These are phyloP conservation scores for Penicillium manginii DNA, from an alignment of 495 filamentous ascomycete species.

Conservation along the genomic window DNA sequence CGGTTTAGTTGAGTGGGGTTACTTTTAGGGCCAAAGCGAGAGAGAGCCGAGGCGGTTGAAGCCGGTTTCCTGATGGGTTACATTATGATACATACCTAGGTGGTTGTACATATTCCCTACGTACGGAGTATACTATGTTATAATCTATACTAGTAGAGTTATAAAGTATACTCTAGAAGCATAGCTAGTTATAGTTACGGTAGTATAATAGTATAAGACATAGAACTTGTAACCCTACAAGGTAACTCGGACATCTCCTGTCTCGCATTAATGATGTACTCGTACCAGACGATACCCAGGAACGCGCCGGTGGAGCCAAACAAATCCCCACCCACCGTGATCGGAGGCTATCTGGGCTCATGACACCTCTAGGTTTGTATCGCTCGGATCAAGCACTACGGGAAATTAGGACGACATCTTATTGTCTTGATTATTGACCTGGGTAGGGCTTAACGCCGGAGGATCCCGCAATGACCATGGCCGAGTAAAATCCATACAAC, in stretches of 20 bases:
- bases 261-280: slow-evolving; percentile 1
- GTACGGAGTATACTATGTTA: no score
- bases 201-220: no score
- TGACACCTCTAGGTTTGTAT: slow-evolving; percentile 10
- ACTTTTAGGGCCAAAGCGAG: slow-evolving; percentile 10
- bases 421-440: background rate
- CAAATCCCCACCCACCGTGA: slow-evolving; percentile 27
- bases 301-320: slow-evolving; percentile 25
- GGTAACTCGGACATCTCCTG: no score
- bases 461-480: no score
- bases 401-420: no score
- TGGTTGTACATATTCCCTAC: no score
- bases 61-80: slow-evolving; percentile 24
- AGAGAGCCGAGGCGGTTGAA: slow-evolving; percentile 36
- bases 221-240: no score
- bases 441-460: no score
- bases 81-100: no score
- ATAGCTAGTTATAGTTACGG: no score
- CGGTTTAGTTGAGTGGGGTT: background rate
- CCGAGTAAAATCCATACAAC: background rate
- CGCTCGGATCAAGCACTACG: background rate
- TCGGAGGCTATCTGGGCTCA: slow-evolving; percentile 24
- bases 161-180: no score
- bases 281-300: slow-evolving; percentile 15
- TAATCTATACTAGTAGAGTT: background rate